phyloP scores from a whole-genome alignment of 2,329 filamentous ascomycete species.

The Neocucurbitaria cava region DNA sequence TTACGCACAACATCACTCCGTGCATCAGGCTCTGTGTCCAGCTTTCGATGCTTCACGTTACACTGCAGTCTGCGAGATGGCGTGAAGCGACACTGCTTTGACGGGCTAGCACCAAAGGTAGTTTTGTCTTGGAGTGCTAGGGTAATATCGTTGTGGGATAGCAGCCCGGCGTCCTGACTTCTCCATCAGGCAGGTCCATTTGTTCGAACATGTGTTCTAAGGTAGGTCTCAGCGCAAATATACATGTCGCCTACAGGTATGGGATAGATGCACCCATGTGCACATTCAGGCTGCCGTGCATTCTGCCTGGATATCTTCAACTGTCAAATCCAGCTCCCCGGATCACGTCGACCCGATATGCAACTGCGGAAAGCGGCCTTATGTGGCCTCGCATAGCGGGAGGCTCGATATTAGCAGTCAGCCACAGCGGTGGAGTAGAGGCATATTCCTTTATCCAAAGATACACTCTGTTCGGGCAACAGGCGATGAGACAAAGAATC shows the following conservation, averaged over 20 bases:
- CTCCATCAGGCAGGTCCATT: slow-evolving; percentile 17
- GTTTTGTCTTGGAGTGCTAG: slow-evolving; percentile 9
- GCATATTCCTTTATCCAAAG: slow-evolving; percentile 9
- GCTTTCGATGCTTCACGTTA: slow-evolving; percentile 35
- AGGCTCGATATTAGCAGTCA: slow-evolving; percentile 1
- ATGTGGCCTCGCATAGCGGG: slow-evolving; percentile 6
- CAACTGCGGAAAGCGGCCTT: slow-evolving; percentile 28
- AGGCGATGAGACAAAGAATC: slow-evolving; percentile 2
- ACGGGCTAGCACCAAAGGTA: slow-evolving; percentile 8
- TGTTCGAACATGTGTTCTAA: slow-evolving; percentile 40
- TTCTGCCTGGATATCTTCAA: slow-evolving; percentile 27
- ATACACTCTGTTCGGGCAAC: slow-evolving; percentile 7
- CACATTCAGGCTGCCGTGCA: slow-evolving; percentile 31
- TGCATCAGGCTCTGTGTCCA: slow-evolving; percentile 39
- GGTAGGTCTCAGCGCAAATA: slow-evolving; percentile 25
- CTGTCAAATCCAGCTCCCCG: slow-evolving; percentile 29
- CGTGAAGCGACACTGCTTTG: slow-evolving; percentile 30
- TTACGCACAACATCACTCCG: slow-evolving; percentile 46
- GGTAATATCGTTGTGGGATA: slow-evolving; percentile 3
- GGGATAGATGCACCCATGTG: slow-evolving; percentile 30
- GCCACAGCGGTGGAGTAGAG: neutral
- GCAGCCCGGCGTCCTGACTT: slow-evolving; percentile 1
- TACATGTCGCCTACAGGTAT: slow-evolving; percentile 24
- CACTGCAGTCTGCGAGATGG: slow-evolving; percentile 39
- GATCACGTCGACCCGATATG: slow-evolving; percentile 31